These are phyloP conservation scores for Naumovozyma baii DNA, from an alignment of 805 yeast species.

Conservation along the genomic window DNA sequence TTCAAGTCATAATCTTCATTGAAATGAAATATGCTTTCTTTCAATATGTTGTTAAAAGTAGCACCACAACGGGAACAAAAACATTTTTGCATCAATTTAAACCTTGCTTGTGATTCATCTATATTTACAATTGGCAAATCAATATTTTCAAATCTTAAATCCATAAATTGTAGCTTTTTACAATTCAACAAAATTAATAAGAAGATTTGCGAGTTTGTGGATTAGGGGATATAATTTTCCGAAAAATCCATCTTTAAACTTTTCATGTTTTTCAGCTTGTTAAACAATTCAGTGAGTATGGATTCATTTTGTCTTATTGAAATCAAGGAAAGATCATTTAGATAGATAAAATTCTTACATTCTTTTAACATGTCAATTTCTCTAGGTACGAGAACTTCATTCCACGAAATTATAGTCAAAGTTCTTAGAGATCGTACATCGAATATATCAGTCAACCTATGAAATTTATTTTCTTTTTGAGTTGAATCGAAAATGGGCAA, in stretches of 20 bases:
- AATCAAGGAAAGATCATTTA: constrained; percentile 35
- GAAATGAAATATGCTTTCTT: constrained; percentile 28
- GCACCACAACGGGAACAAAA: constrained; percentile 23
- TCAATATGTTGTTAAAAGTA: constrained; percentile 27
- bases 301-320: constrained; percentile 32
- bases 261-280: constrained; percentile 24
- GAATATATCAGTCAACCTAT: constrained; percentile 30
- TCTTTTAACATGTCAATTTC: constrained; percentile 31
- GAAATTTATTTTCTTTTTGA: constrained; percentile 9
- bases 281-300: constrained; percentile 27
- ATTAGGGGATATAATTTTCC: constrained; percentile 28
- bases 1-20: constrained; percentile 23
- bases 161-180: constrained; percentile 32
- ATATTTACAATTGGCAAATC: constrained; percentile 26
- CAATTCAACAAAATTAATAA: constrained; percentile 28
- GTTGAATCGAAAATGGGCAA: neutral
- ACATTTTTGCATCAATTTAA: constrained; percentile 26
- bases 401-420: constrained; percentile 37
- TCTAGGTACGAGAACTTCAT: constrained; percentile 28
- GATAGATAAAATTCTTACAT: constrained; percentile 29
- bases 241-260: constrained; percentile 35
- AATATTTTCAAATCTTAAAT: constrained; percentile 30
- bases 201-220: constrained; percentile 28
- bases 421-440: constrained; percentile 29
- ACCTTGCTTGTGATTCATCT: constrained; percentile 14